Evolutionary conservation across 805 yeast species (phyloP), one percentile per base, ranked within the genome.

Genomic region (Lipomyces sp.): DNA sequence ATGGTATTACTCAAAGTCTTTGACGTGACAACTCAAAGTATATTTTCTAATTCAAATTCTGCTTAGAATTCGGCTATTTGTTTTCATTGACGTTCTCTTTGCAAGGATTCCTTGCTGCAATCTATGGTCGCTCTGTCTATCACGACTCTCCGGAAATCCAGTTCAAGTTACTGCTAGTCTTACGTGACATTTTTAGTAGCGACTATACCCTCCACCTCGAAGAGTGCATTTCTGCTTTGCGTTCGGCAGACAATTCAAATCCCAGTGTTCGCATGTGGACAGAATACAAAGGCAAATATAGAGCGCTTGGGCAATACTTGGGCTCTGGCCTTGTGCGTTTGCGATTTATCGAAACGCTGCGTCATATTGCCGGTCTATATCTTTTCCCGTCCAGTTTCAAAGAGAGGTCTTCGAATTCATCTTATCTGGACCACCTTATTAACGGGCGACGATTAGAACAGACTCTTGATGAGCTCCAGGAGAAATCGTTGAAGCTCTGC

Each of bases 101-200:
- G 43, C 65, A 49, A 50, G 72, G 57, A 54, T 73, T 60, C 56
- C 60, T 73, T 46, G 67, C 66, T 44, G 72, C 69, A 10, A 57
- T 68, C 31, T 28, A 34, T 7, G 16, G 38, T 19, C 49, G 50
- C 16, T 10, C 48, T 4, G 21, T 41, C 3, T 50, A 49, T 22
- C 23, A 24, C n/a, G 39, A 36, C 21, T 32, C 43, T 23, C 34
- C 49, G 3, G 38, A 28, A 6, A 18, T 32, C n/a, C 53, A 55
- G 22, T 28, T 36, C 18, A 24, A 22, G 2, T 26, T 52, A 7
- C 29, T 55, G 19, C 23, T 29, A 8, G 34, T 44, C 6, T 21
- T 33, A 11, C 29, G 32, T 5, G 45, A 23, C 18, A 13, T 51
- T 16, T 39, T 47, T 32, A 18, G n/a, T 24, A 45, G 42, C 28